Evolutionary conservation across 169 alveolate genomes (phyloP).

Genomic region (Amoebophrya sp.): DNA sequence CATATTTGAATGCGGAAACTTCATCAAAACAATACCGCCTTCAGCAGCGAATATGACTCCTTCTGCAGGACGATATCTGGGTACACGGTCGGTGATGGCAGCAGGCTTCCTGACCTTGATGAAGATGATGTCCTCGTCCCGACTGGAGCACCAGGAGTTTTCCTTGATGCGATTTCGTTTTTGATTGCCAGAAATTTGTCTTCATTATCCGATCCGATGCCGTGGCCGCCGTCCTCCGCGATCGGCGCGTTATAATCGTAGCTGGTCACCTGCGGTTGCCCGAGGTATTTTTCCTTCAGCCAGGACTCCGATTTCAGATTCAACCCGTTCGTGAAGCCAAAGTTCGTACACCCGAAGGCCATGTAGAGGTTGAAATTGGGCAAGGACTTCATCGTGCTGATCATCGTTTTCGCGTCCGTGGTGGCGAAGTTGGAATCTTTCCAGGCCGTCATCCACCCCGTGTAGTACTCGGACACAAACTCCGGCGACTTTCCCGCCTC

Average conservation of each 20-base stretch:
- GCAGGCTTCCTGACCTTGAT: too few species aligned
- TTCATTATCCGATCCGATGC: neutral
- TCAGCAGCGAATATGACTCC: too few species aligned
- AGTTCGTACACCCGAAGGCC: neutral
- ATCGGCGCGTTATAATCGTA: neutral
- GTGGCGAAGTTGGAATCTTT: neutral
- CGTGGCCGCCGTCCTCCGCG: neutral
- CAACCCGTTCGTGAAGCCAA: neutral
- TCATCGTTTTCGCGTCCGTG: neutral
- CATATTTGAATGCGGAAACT: too few species aligned
- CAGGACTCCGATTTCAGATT: neutral
- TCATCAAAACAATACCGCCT: too few species aligned
- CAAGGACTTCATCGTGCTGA: neutral
- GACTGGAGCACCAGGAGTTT: too few species aligned
- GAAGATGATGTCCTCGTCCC: too few species aligned
- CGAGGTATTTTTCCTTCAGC: neutral
- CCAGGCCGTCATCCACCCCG: slow-evolving; percentile 21
- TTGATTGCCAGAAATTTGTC: neutral
- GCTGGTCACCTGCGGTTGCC: neutral
- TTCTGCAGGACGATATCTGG: too few species aligned
- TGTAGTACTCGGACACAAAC: slow-evolving; percentile 4
- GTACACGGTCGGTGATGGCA: too few species aligned
- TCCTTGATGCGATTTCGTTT: neutral
- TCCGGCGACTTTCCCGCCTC: neutral
- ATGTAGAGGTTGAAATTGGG: slow-evolving; percentile 9